Evolutionary conservation across 2,329 filamentous ascomycete species (phyloP).

Genomic region (Clonostachys rhizophaga): DNA sequence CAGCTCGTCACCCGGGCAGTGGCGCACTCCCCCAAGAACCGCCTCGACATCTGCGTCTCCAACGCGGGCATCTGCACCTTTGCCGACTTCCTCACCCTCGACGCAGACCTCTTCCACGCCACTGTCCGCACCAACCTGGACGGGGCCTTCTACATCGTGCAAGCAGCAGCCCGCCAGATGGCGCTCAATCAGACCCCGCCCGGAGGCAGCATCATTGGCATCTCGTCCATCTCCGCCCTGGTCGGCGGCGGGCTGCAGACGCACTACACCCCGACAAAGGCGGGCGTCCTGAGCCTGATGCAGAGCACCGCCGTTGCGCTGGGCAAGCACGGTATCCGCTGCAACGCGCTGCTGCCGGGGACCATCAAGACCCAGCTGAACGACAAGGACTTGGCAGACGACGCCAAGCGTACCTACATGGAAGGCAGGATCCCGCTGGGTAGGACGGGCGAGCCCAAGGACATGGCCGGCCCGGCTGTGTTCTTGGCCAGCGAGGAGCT

Average conservation of each 20-base stretch:
- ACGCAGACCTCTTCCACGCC: slow-evolving; percentile 62
- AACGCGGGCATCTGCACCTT: slow-evolving; percentile 90
- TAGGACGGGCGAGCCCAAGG: slow-evolving; percentile 64
- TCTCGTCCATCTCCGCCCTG: slow-evolving; percentile 69
- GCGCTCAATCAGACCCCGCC: slow-evolving; percentile 52
- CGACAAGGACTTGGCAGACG: slow-evolving; percentile 73
- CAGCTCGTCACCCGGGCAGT: slow-evolving; percentile 65
- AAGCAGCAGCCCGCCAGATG: slow-evolving; percentile 84
- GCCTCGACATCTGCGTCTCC: slow-evolving; percentile 75
- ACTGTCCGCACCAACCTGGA: slow-evolving; percentile 79
- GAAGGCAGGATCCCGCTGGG: slow-evolving; percentile 77
- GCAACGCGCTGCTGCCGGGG: slow-evolving; percentile 79
- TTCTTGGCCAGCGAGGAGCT: slow-evolving; percentile 77
- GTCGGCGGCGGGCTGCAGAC: slow-evolving; percentile 75
- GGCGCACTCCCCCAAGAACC: slow-evolving; percentile 32
- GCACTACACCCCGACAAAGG: slow-evolving; percentile 88
- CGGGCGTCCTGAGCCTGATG: slow-evolving; percentile 75
- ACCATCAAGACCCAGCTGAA: slow-evolving; percentile 83
- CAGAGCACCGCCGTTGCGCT: slow-evolving; percentile 78
- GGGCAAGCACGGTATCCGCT: slow-evolving; percentile 70
- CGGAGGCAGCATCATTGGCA: slow-evolving; percentile 76
- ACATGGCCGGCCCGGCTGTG: slow-evolving; percentile 79
- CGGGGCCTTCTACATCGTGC: slow-evolving; percentile 83
- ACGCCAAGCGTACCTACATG: slow-evolving; percentile 71
- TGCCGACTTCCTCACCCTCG: slow-evolving; percentile 75